Evolutionary conservation across 2,329 filamentous ascomycete genomes (phyloP).

Genomic region (Aureobasidium sp.): DNA sequence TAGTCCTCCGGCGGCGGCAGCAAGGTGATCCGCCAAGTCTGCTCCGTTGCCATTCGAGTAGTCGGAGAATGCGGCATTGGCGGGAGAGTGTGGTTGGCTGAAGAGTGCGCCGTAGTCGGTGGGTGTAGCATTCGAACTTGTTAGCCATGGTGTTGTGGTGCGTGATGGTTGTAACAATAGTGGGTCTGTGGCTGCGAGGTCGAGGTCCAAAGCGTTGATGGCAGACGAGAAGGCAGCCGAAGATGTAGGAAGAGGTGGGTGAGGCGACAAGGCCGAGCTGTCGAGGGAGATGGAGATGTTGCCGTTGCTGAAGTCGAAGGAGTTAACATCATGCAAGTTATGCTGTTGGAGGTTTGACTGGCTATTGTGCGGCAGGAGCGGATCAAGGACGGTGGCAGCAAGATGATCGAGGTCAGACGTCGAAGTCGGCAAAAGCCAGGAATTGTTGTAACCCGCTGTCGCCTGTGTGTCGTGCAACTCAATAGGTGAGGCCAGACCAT

Average conservation of each 20-base stretch:
- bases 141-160: slow-evolving; percentile 1
- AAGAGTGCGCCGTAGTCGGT: neutral
- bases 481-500: slow-evolving; percentile 2
- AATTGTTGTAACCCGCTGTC: neutral
- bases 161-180: neutral
- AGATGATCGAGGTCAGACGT: slow-evolving; percentile 17
- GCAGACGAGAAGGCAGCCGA: neutral
- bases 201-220: slow-evolving; percentile 1
- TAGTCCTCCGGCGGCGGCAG: neutral
- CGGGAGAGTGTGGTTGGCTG: neutral
- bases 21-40: neutral
- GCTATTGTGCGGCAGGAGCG: neutral
- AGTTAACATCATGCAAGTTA: slow-evolving; percentile 25
- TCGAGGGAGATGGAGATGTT: slow-evolving; percentile 37
- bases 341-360: neutral
- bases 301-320: slow-evolving; percentile 35
- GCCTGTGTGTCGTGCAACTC: slow-evolving; percentile 8
- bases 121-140: neutral
- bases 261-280: neutral
- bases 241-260: neutral
- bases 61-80: neutral
- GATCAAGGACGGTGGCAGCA: neutral
- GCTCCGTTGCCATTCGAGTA: neutral
- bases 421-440: neutral
- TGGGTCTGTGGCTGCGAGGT: neutral